These are phyloP conservation scores for Heliamphora pulchella DNA, from an alignment of 179 eudicot genomes.

Conservation along the genomic window DNA sequence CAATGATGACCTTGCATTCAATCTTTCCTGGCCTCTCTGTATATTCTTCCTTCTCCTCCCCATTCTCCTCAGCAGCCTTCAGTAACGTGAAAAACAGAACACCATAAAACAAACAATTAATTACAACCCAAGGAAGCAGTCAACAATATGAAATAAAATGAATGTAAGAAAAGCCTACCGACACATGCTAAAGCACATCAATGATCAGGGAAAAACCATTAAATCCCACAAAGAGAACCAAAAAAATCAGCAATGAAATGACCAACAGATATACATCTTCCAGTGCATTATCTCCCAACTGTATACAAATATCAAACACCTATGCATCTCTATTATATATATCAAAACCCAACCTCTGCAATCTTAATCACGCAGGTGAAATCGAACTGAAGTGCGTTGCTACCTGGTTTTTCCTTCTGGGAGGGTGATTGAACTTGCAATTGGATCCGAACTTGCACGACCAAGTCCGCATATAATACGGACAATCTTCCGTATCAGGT, in stretches of 20 bases:
- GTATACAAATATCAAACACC: no score
- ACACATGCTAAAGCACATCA: neutral
- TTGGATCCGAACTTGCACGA: constrained; percentile 50
- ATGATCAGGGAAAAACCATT: neutral
- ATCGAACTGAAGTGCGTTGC: no score
- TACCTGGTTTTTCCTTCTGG: constrained; percentile 40
- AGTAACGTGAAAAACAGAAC: constrained; percentile 1
- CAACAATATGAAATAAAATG: neutral
- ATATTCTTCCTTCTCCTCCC: constrained; percentile 38
- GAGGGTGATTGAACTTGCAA: constrained; percentile 84
- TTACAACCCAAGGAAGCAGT: constrained; percentile 5
- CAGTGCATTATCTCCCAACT: no score
- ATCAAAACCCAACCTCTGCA: no score
- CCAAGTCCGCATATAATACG: constrained; percentile 48
- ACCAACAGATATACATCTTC: no score
- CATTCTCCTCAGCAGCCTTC: constrained; percentile 30
- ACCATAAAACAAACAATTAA: neutral
- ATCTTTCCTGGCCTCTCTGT: constrained; percentile 35
- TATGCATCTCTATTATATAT: no score
- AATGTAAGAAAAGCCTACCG: constrained; percentile 2
- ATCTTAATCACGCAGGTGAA: no score
- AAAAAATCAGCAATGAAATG: neutral
- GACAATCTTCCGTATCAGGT: constrained; percentile 49
- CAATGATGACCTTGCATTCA: constrained; percentile 60
- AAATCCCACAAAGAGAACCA: neutral